phyloP scores from a whole-genome alignment of 1,139 yeast species.

The Spathaspora sp. region DNA sequence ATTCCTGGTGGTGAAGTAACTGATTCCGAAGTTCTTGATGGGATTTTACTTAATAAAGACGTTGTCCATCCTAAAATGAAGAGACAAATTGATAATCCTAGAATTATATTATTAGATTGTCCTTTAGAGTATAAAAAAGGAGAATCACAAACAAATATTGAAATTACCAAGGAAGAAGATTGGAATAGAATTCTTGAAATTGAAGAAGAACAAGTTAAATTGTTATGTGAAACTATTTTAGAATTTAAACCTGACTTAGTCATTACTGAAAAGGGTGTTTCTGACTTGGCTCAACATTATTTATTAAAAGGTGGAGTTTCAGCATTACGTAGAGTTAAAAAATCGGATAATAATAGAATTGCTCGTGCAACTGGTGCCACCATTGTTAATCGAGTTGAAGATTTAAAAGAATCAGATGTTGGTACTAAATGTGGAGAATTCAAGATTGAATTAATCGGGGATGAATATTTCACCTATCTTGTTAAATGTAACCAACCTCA shows the following conservation, averaged over 20 bases:
- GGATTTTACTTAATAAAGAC: constrained; percentile 92
- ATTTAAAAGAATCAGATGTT: constrained; percentile 83
- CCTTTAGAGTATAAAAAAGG: constrained; percentile 99
- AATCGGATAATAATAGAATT: constrained; percentile 94
- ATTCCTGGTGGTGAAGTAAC: constrained; percentile 97
- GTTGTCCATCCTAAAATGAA: constrained; percentile 98
- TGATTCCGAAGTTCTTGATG: constrained; percentile 84
- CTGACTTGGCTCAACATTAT: constrained; percentile 97
- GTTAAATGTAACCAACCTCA: constrained; percentile 81
- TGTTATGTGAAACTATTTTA: constrained; percentile 81
- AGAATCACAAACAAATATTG: constrained; percentile 97
- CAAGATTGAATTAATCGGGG: constrained; percentile 93
- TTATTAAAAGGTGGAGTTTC: constrained; percentile 90
- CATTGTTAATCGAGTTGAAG: constrained; percentile 93
- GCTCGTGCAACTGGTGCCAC: constrained; percentile 98
- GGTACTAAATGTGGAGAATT: constrained; percentile 90
- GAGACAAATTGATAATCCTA: constrained; percentile 83
- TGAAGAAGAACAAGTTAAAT: constrained; percentile 95
- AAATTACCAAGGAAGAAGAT: constrained; percentile 93
- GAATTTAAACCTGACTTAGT: constrained; percentile 91
- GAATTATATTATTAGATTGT: constrained; percentile 86
- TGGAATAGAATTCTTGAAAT: constrained; percentile 95
- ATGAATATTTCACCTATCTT: constrained; percentile 89
- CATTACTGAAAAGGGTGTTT: constrained; percentile 97
- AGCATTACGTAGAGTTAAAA: constrained; percentile 91